Base-by-base conservation (phyloP, 148 eudicot species). In the Vaccinium macrocarpon region DNA sequence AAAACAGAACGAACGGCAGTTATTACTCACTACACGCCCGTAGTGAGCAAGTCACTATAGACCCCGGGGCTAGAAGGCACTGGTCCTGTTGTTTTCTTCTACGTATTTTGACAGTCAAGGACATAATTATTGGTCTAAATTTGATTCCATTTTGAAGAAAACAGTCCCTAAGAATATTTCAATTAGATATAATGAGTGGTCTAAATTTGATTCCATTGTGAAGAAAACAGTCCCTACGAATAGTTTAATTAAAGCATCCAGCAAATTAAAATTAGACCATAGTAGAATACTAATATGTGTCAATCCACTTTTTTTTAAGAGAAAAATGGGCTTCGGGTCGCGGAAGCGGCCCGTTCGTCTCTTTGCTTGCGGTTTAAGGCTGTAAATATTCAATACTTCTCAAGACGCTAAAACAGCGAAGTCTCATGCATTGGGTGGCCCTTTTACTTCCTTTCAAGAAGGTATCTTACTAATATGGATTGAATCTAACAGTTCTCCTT, bases 111-210 rank as follows among this genome's bases (percentile, higher is more conserved):
- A 68, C 25, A 50, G 84, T 74, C 81, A 75, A 74, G 64, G 79
- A 66, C 8, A 8, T 15, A 6, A 70, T 55, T 68, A 59, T 59
- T 75, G 76, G 84, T 81, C 76, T 6, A 35, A 48, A 56, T 85
- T 59, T 66, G 6, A 64, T 48, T 79, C 84, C 48, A 56, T 49
- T 80, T 75, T 57, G 21, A 59, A 85, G 52, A 74, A 74, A 75
- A 59, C 62, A 9, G 64, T 70, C 29, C 52, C 48, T 19, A 55
- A 19, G 12, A 13, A 16, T 11, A 68, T 7, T 68, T 25, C 27
- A 68, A 0, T 68, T 68, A 27, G 79, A 64, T 25, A 8, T 15
- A 6, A 68, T 55, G 77, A 59, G 48, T 75, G 75, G 84, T 81
- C 76, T 6, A 35, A 48, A 55, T 85, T 59, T 66, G 5, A 64